Evolutionary conservation across 1,284 basidiomycete species (phyloP).

Genomic region (Mycosarcoma maydis): DNA sequence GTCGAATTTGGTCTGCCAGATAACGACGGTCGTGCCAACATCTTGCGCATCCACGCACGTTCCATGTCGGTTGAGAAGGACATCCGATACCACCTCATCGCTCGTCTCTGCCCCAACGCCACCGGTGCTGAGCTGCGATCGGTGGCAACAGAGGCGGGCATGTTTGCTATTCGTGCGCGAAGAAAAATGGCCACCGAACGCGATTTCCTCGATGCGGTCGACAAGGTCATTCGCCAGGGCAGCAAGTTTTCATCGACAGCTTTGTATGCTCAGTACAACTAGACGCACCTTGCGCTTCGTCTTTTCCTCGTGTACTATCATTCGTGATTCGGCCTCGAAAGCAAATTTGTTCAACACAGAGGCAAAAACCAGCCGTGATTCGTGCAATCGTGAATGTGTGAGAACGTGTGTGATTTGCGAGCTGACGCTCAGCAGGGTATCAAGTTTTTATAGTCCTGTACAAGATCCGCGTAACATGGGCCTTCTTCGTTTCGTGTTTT

Average conservation of each 20-base stretch:
- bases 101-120: constrained; percentile 94
- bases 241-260: constrained; percentile 83
- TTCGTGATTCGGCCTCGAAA: not conserved
- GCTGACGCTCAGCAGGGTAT: constrained; percentile 18
- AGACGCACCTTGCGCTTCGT: not conserved
- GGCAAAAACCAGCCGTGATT: not conserved
- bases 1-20: constrained; percentile 97
- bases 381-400: not conserved
- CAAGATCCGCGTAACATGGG: not conserved
- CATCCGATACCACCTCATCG: constrained; percentile 97
- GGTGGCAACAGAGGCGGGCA: constrained; percentile 97
- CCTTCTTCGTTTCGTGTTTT: not conserved
- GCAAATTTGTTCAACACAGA: not conserved
- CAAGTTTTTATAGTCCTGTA: too few species aligned
- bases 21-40: constrained; percentile 94
- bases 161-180: constrained; percentile 98
- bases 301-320: constrained; percentile 19
- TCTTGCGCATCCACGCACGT: constrained; percentile 93
- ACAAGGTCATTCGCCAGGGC: constrained; percentile 97
- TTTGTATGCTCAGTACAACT: constrained; percentile 61
- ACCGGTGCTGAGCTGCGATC: constrained; percentile 96
- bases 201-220: constrained; percentile 96
- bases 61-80: constrained; percentile 96
- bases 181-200: constrained; percentile 97
- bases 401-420: constrained; percentile 4